Evolutionary conservation across 305 asterid species (phyloP), one percentile per base, ranked within the genome.

Genomic region (Andrographis paniculata): DNA sequence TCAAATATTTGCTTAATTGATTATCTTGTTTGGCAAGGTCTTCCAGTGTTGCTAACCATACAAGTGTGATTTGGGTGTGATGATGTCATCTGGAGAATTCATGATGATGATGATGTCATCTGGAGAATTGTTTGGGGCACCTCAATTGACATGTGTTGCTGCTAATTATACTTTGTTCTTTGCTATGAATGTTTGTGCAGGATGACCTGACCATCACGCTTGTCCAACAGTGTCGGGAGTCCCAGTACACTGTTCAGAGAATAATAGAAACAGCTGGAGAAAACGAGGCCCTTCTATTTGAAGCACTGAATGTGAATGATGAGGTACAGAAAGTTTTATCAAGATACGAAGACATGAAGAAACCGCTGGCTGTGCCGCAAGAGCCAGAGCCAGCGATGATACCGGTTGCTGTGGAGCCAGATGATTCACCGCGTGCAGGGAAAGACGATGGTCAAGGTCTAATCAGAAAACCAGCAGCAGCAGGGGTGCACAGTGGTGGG

Each of bases 311-410:
- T 41, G 75, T 92, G 64, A 92, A 87, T 35, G 99, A 92, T 42
- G 99, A 92, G 63, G 72, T 92, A 27, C 95, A 72, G 42, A 87
- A 84, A 63, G 95, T 79, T 23, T 73, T 92, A 33, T 68, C 78
- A 14, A 92, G 79, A 69, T 92, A 77, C 17, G 86, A 92, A 42
- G 95, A 81, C 52, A 65, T 87, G 81, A 84, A 64, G 63, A 69
- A 66, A 31, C 87, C 94, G 14, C 18, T 64, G 40, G 81, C 19
- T 45, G 79, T 65, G 44, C 79, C 67, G 21, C 72, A 60, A 52
- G 89, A 74, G 60, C 84, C 82, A 10, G 94, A 78, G 74, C 95
- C 99, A 4, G 99, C 99, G 19, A 74, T 79, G 91, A 84, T 92
- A 49, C 95, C 95, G 0, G 91, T 87, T 16, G 95, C 93, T 17